Evolutionary conservation across 257 asterid genomes (phyloP), one percentile per base, ranked within the genome.

Genomic region (Solanum lignicaule): DNA sequence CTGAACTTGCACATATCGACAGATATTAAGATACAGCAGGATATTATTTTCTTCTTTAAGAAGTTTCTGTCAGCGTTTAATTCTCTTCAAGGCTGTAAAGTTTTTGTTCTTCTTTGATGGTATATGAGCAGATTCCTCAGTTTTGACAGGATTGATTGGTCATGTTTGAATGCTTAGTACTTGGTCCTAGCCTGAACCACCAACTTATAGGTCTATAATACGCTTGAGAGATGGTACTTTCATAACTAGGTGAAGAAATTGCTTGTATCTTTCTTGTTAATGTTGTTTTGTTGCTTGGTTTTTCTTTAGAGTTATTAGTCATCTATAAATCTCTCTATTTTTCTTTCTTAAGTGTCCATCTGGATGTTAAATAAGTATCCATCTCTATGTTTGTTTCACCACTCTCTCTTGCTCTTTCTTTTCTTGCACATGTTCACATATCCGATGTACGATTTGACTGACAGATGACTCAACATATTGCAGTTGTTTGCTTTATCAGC

Each of bases 401-500:
- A 21, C 69, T 55, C 46, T 39, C 46, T 10, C 46, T 39, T 39
- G 46, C 46, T 39, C 46, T 39, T 39, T 39, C 46, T 39, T 39
- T 39, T 39, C 46, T 39, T 39, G 46, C 46, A 39, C 46, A 39
- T 39, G 13, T 39, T 39, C 46, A 39, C 12, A 9, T 39, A 39
- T 39, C 46, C 0, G 46, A 39, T 39, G 46, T 39, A 39, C 46
- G 13, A 39, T 39, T 9, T 39, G 46, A 39, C 46, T 39, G 13
- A 39, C 46, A 39, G 48, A 87, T 75, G 48, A 83, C 39, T 83
- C 43, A 83, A 48, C 89, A 48, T 85, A 43, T 78, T 90, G 87
- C 91, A 96, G 98, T 65, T 66, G 86, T 95, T 96, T 92, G 98
- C 99, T 88, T 91, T 96, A 87, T 96, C 99, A 6, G 92, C 98